Evolutionary conservation across 176 grass and related monocot genomes (phyloP), one percentile per base, ranked within the genome.

Genomic region (Aegilops speltoides): DNA sequence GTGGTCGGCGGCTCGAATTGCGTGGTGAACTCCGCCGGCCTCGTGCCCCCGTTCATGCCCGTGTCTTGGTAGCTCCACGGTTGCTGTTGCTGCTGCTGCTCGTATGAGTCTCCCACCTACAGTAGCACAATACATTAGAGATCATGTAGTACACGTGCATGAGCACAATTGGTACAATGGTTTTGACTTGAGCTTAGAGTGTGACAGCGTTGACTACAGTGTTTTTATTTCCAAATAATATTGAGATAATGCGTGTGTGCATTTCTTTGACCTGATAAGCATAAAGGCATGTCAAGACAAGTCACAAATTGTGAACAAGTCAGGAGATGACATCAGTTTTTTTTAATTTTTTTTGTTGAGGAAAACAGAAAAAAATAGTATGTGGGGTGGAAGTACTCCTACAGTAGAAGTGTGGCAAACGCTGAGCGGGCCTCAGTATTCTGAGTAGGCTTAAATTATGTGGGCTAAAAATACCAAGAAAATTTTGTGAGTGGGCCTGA

Each of bases 41-140:
- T 70, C 23, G 76, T 60, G 40, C 15, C 25, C 19, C 52, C 75
- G 64, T 88, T 75, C 50, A 72, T 79, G 73, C 48, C 24, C 38
- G 28, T 56, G 66, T 95, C 88, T 7, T 93, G 79, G 82, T 86
- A 90, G 78, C 74, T 82, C 85, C 87, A 93, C 40, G 88, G n/a
- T 64, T 84, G 85, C 24, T 84, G 87, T 8, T 87, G 83, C 69
- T 80, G 61, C 50, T 82, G 81, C 77, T 63, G 38, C 68, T 38
- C 70, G 89, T 88, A 88, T 19, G 78, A 62, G 10, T 88, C 71
- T 32, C 64, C 80, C 19, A 61, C 67, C 89, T 91, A 31, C 24
- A 87, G 59, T 2, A 48, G 14, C 10, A 45, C 33, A 76, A 37
- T 38, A 10, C 19, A 26, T 88, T 28, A 61, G 60, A 68, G 32